Evolutionary conservation across 228 moss, liverwort and hornwort species (phyloP).

Genomic region (Sphagnum magellanicum): DNA sequence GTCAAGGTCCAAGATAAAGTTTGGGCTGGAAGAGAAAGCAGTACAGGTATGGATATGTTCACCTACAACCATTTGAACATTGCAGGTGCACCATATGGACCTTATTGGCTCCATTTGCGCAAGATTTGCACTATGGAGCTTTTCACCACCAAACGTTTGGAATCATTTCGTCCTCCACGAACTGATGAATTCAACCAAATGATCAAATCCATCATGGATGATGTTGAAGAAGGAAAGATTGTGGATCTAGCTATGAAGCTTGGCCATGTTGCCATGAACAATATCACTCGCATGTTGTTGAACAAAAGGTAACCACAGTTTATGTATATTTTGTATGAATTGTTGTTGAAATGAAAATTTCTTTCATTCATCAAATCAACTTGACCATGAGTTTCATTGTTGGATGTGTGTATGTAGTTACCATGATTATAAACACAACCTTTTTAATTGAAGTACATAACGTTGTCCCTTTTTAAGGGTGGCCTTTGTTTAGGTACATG

Average conservation of each 20-base stretch:
- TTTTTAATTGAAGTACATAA: no score
- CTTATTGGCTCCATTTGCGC: neutral
- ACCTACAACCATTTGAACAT: no score
- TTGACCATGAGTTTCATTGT: no score
- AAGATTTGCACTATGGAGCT: neutral
- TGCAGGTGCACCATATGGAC: neutral
- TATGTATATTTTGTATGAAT: no score
- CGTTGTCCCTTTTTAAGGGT: no score
- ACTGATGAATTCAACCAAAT: neutral
- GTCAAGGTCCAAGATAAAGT: no score
- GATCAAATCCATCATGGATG: neutral
- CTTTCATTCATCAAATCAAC: no score
- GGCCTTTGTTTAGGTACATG: no score
- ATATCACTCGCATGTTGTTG: neutral
- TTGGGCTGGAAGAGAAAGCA: neutral
- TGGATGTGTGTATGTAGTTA: no score
- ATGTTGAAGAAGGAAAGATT: neutral
- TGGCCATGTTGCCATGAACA: neutral
- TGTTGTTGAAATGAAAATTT: no score
- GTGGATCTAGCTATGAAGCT: neutral
- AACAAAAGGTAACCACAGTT: neutral
- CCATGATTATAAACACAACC: no score
- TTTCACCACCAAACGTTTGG: neutral
- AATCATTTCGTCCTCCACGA: neutral
- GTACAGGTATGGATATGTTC: no score